Evolutionary conservation across 2,329 filamentous ascomycete species (phyloP).

Genomic region (Talaromyces sp.): DNA sequence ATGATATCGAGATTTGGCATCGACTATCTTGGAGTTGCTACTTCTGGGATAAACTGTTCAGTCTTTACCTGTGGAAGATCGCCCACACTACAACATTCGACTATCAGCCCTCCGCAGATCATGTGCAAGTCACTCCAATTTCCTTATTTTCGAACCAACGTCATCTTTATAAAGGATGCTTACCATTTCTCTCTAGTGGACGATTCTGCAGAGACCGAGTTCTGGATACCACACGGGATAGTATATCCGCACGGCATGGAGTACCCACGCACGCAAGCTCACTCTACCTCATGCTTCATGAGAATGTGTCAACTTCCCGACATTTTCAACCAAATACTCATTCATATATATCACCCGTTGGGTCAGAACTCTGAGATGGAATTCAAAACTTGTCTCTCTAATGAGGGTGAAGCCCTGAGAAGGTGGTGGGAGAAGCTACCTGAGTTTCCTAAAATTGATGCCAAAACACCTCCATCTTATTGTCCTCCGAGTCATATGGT

Average conservation of each 20-base stretch:
- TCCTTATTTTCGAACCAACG: not conserved
- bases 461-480: too few relatives aligned
- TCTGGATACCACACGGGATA: not conserved
- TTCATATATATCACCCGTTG: too few relatives aligned
- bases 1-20: not conserved
- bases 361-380: too few relatives aligned
- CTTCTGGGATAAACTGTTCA: not conserved
- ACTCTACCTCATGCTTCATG: not conserved
- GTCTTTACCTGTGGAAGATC: not conserved
- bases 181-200: not conserved
- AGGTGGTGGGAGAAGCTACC: too few relatives aligned
- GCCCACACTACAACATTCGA: not conserved
- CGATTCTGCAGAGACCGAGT: not conserved
- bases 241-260: not conserved
- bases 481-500: too few relatives aligned
- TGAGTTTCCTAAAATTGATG: too few relatives aligned
- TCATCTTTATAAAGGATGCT: too few relatives aligned
- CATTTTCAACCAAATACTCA: not conserved
- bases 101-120: too few relatives aligned
- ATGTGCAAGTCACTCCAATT: not conserved
- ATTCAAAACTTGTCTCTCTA: too few relatives aligned
- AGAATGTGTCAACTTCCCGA: not conserved
- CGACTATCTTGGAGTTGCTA: not conserved
- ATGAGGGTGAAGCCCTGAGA: too few relatives aligned
- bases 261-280: not conserved